Conservation (phyloP, 495 filamentous ascomycete genomes). For the Aspergillus taichungensis region DNA sequence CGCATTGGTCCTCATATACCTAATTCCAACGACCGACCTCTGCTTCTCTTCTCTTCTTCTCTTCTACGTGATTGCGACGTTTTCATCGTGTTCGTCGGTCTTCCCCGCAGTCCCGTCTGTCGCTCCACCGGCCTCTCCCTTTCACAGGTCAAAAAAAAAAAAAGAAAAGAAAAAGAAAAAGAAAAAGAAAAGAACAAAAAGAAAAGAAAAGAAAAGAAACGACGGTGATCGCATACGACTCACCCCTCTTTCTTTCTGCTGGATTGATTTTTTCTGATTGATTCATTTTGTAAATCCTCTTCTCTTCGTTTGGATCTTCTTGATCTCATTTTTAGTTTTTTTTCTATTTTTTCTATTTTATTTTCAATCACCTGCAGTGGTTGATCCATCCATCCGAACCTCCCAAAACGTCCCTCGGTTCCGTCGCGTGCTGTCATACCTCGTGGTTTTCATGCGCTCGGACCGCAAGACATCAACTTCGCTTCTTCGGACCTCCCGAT, state of each 20-base stretch:
- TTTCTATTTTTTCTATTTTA: no score
- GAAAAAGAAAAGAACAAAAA: neutral
- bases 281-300: neutral
- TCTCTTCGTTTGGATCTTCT: no score
- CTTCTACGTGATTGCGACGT: neutral
- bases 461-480: no score
- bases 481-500: no score
- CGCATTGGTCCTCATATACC: neutral
- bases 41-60: neutral
- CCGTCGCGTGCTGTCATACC: no score
- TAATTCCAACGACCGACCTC: constrained; percentile 4
- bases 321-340: no score
- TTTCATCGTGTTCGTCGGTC: no score
- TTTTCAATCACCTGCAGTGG: no score
- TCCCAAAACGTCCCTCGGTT: no score
- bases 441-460: no score
- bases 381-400: no score
- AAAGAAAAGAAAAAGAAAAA: neutral
- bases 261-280: neutral
- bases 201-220: neutral
- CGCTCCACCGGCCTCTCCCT: neutral
- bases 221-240: neutral
- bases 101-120: no score
- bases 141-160: neutral
- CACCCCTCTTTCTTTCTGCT: neutral